Evolutionary conservation across 1,139 yeast genomes (phyloP).

Genomic region (Blastobotrys apis): DNA sequence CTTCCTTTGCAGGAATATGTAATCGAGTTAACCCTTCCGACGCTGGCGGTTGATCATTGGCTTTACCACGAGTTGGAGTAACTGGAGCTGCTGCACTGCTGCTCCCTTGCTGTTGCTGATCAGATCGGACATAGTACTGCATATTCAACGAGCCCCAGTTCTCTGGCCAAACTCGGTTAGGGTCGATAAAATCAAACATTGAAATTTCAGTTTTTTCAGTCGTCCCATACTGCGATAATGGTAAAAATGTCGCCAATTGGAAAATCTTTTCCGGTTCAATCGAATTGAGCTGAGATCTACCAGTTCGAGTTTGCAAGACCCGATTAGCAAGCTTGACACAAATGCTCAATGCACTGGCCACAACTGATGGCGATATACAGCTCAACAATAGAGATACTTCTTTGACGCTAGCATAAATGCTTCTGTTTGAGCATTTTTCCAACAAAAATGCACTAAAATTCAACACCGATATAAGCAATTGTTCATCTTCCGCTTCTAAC

Average conservation of each 20-base stretch:
- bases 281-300: constrained; percentile 39
- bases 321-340: constrained; percentile 59
- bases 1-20: constrained; percentile 28
- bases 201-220: constrained; percentile 24
- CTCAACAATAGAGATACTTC: constrained; percentile 57
- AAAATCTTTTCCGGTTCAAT: constrained; percentile 30
- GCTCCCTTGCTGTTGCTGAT: too few species aligned
- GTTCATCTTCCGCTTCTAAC: constrained; percentile 46
- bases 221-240: constrained; percentile 26
- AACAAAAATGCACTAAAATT: constrained; percentile 60
- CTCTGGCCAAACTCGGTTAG: constrained; percentile 24
- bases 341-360: constrained; percentile 61
- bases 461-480: constrained; percentile 50
- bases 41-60: background rate
- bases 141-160: constrained; percentile 28
- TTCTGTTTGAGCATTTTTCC: constrained; percentile 65
- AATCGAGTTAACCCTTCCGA: constrained; percentile 29
- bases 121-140: constrained; percentile 28
- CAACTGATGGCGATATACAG: constrained; percentile 56
- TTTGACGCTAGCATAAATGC: constrained; percentile 63
- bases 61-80: constrained; percentile 9
- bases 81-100: too few species aligned
- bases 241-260: constrained; percentile 31
- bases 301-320: constrained; percentile 43
- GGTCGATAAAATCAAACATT: constrained; percentile 27